phyloP scores from a whole-genome alignment of 1,284 basidiomycete genomes.

The Mycosarcoma maydis region DNA sequence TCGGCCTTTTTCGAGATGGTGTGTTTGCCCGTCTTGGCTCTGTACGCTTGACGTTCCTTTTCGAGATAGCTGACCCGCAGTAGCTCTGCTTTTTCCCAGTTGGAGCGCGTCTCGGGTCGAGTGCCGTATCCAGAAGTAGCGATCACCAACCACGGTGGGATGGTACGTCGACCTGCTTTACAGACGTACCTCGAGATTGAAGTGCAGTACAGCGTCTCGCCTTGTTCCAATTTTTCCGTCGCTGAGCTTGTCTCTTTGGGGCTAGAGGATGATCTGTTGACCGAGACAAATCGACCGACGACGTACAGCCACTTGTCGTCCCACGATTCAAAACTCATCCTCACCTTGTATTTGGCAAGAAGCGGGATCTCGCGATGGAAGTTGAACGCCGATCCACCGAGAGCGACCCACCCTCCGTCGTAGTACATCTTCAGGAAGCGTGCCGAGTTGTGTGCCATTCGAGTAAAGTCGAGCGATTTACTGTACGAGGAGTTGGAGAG shows the following conservation, averaged over 20 bases:
- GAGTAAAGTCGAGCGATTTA: slow-evolving; percentile 40
- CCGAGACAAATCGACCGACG: slow-evolving; percentile 37
- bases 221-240: slow-evolving; percentile 13
- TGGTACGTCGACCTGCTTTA: slow-evolving; percentile 52
- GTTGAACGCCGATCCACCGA: slow-evolving; percentile 47
- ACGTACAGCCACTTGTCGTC: slow-evolving; percentile 61
- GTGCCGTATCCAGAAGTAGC: slow-evolving; percentile 56
- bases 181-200: slow-evolving; percentile 52
- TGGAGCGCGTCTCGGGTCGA: slow-evolving; percentile 27
- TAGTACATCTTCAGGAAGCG: slow-evolving; percentile 42
- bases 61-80: slow-evolving; percentile 30
- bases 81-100: slow-evolving; percentile 55
- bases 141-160: slow-evolving; percentile 58
- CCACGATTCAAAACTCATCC: slow-evolving; percentile 47
- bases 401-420: slow-evolving; percentile 47
- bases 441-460: slow-evolving; percentile 38
- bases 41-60: neutral
- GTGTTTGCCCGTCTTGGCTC: slow-evolving; percentile 19
- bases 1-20: slow-evolving; percentile 17
- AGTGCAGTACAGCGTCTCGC: slow-evolving; percentile 53
- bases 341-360: slow-evolving; percentile 43
- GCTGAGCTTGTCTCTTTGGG: neutral
- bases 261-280: neutral
- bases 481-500: slow-evolving; percentile 54
- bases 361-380: slow-evolving; percentile 55